Evolutionary conservation across 2,329 filamentous ascomycete species (phyloP), one percentile per base, ranked within the genome.

Genomic region (Ophidiomyces ophidiicola): DNA sequence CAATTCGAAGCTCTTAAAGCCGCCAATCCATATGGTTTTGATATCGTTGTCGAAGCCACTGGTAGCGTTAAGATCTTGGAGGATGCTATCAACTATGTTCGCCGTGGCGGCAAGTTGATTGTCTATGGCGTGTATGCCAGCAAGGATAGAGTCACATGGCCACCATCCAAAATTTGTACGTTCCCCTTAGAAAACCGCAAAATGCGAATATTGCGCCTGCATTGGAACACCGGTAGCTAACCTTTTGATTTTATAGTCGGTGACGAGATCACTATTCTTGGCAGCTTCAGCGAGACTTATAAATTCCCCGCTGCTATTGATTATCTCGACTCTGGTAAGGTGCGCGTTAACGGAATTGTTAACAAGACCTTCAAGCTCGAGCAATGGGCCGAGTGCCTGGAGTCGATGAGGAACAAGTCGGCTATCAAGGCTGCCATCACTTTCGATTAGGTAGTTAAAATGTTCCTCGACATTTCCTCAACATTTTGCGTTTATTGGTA

Each of bases 361-460:
- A 81, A 82, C 62, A 82, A 81, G 66, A 72, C 69, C 4, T 84
- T 77, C 64, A 77, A 70, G 61, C 65, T 83, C n/a, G 78, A 84
- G 53, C 70, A 83, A 55, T 83, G 77, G 70, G 74, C 66, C 32
- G 74, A 81, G 55, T 80, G 77, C 45, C 62, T 84, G 48, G 74
- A 82, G 57, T 70, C 73, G 42, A 82, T 84, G 67, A 74, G 69
- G 52, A 77, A 80, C 62, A 82, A 82, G 68, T 72, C 64, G 38
- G 78, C 78, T 43, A 81, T 84, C 55, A 84, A 84, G 67, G 78
- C 78, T 37, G 77, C 76, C 11, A 82, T 84, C 56, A 71, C 76
- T 32, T 82, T 81, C 51, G 77, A 82, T 45, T 74, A 69, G 50
- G 32, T 10, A 8, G 14, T 26, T 30, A 7, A 14, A 12, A 17